phyloP scores from a whole-genome alignment of 106 monocot species.

The Xerophyta viscosa region DNA sequence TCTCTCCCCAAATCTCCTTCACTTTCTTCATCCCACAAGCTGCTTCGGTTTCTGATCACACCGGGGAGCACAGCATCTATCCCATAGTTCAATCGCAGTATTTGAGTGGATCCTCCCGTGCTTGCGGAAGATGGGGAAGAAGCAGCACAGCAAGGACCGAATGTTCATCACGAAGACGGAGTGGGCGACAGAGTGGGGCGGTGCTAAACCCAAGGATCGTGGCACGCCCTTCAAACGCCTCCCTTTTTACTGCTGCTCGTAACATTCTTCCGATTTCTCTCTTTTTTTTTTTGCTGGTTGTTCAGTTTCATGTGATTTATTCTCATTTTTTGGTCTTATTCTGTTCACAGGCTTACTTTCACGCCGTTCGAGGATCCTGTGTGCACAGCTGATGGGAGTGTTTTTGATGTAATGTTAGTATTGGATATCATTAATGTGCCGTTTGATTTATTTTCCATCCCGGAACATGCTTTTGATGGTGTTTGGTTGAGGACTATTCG shows the following conservation, averaged over 20 bases:
- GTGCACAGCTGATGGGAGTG: constrained; percentile 81
- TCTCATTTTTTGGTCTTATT: neutral
- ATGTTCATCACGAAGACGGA: constrained; percentile 99
- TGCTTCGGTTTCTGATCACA: too few species aligned
- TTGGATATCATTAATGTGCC: too few species aligned
- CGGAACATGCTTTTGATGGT: neutral
- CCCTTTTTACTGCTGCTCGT: constrained; percentile 99
- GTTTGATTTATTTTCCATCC: too few species aligned
- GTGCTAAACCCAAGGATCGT: constrained; percentile 72
- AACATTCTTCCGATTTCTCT: too few species aligned
- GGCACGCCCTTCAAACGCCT: constrained; percentile 86
- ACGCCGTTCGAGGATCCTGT: constrained; percentile 84
- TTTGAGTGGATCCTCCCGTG: too few species aligned
- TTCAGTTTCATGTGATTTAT: neutral
- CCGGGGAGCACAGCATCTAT: too few species aligned
- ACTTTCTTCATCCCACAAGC: too few species aligned
- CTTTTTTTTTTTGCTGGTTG: neutral
- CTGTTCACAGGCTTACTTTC: constrained; percentile 57
- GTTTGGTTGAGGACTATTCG: neutral
- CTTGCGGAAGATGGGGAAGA: constrained; percentile 97
- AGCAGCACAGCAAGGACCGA: constrained; percentile 99
- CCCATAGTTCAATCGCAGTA: too few species aligned
- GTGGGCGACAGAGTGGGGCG: constrained; percentile 99
- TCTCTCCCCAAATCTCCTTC: too few species aligned
- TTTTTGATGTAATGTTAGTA: constrained; percentile 86